Evolutionary conservation across 371 early-diverging fungal genomes (phyloP), one percentile per base, ranked within the genome.

Genomic region (Circinella umbellata): DNA sequence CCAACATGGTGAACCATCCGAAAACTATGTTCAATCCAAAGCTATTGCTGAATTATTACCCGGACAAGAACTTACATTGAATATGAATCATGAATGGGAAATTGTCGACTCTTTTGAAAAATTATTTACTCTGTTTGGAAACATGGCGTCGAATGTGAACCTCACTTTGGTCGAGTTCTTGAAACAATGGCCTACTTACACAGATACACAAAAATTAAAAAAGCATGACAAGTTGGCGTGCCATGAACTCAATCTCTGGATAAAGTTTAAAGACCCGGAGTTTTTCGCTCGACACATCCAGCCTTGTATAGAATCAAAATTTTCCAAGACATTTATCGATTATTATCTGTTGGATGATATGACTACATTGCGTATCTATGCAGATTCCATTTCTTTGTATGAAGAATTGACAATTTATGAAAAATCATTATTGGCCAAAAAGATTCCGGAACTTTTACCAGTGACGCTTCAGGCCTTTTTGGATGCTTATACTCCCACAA

Each of bases 221-320:
- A 54, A 71, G 1, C 72, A 82, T 48, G 68, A 75, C n/a, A 20
- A 79, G 13, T 72, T 74, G 63, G 76, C 67, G 3, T 87, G 87
- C 36, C 82, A 89, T 67, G 89, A 89, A 70, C 63, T 87, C 20
- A 86, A 87, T 68, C 61, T 89, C 34, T 89, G 88, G 85, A 37
- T 89, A 38, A 87, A 81, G 74, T 76, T 79, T 27, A 86, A 85
- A 49, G 88, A 89, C 57, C 39, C 63, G 3, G 59, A 20, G 0
- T 89, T 81, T 57, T 89, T 87, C 66, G 76, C 83, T 47, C 20
- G 60, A 0, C 73, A 78, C 49, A 77, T 87, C 1, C 66, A 63
- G 8, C 84, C 85, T 4, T 82, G 75, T 27, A 69, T 89, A 27
- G 74, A 82, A 84, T 80, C 79, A 71, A 87, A 89, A 71, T 15